A percentile compares a stretch with the other conserved stretches of the same genome.
Evolutionary conservation across 129 eudicot species (phyloP).

Genomic region (Lonicera japonica): DNA sequence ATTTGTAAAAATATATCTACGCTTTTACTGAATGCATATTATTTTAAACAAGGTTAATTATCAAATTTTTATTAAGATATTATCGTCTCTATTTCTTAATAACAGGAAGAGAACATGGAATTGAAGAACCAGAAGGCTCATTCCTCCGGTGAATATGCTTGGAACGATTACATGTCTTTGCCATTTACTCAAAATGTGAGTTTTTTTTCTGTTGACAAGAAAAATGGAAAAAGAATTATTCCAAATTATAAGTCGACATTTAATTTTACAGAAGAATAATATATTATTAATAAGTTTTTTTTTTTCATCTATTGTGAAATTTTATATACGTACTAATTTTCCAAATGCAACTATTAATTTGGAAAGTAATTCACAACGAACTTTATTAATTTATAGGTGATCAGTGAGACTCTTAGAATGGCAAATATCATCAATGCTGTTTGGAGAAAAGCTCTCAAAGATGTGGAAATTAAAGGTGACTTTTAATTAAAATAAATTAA

Average conservation of each 20-base stretch:
- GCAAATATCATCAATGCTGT: slow-evolving; percentile 89
- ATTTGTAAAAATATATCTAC: too few relatives aligned
- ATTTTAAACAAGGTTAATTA: too few relatives aligned
- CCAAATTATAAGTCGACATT: not conserved
- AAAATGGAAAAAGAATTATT: not conserved
- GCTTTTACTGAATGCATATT: too few relatives aligned
- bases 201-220: not conserved
- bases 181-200: slow-evolving; percentile 74
- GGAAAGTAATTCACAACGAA: too few relatives aligned
- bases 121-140: slow-evolving; percentile 52
- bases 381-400: slow-evolving; percentile 41
- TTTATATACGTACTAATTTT: too few relatives aligned
- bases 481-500: not conserved
- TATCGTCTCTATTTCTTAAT: not conserved
- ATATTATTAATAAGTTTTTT: too few relatives aligned
- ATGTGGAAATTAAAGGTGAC: slow-evolving; percentile 74
- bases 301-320: too few relatives aligned
- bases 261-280: too few relatives aligned
- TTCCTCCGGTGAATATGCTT: slow-evolving; percentile 41
- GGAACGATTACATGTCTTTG: slow-evolving; percentile 73
- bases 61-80: too few relatives aligned
- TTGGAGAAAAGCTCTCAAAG: slow-evolving; percentile 85
- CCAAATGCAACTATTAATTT: too few relatives aligned
- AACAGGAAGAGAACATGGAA: slow-evolving; percentile 68
- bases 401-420: slow-evolving; percentile 87